Conservation (phyloP, 1,284 basidiomycete genomes). For the Inonotus hispidus region DNA sequence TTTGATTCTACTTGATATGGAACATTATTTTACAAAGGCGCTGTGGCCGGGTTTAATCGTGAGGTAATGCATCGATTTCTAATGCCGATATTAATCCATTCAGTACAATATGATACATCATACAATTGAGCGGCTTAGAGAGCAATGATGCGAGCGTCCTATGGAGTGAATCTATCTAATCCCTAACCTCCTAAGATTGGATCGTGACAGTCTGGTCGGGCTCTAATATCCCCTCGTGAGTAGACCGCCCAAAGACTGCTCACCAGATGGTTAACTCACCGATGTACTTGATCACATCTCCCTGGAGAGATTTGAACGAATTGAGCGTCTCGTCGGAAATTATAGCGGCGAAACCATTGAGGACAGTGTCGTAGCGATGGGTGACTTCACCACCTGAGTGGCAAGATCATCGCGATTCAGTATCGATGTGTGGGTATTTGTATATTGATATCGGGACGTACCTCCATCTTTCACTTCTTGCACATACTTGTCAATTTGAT, state of each 20-base stretch:
- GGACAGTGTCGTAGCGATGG: slow-evolving; percentile 34
- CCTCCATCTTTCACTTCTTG: slow-evolving; percentile 38
- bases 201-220: slow-evolving; percentile 12
- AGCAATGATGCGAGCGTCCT: not conserved
- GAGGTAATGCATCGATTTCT: too few relatives aligned
- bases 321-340: slow-evolving; percentile 37
- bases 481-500: slow-evolving; percentile 40
- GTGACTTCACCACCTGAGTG: slow-evolving; percentile 39
- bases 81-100: too few relatives aligned
- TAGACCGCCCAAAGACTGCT: not conserved
- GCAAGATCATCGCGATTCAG: not conserved
- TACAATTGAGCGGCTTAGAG: not conserved
- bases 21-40: too few relatives aligned
- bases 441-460: slow-evolving; percentile 17
- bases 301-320: slow-evolving; percentile 34
- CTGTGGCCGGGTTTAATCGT: too few relatives aligned
- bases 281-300: slow-evolving; percentile 45
- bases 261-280: slow-evolving; percentile 30
- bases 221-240: not conserved
- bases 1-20: not conserved
- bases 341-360: slow-evolving; percentile 50
- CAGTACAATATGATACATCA: not conserved
- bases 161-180: not conserved
- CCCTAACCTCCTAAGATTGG: too few relatives aligned
- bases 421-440: not conserved